Conservation (phyloP, 1,284 basidiomycete species). For the Stereum hirsutum region DNA sequence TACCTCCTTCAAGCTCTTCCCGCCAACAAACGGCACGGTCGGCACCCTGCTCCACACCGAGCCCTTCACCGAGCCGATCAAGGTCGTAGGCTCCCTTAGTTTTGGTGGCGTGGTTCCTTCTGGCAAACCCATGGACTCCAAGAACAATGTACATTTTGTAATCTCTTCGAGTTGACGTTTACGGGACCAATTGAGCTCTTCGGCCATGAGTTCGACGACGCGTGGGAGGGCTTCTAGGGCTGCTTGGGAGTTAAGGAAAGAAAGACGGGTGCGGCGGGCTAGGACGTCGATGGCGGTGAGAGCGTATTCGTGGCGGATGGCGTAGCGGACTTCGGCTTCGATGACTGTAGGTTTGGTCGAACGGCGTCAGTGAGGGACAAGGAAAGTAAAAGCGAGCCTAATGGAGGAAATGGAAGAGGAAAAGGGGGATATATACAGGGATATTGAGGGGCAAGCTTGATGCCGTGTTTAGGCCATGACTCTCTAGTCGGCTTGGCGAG, state of each 20-base stretch:
- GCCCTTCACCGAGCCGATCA: slow-evolving; percentile 28
- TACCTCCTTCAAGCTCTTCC: not conserved
- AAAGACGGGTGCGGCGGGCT: slow-evolving; percentile 83
- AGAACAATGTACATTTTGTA: slow-evolving; percentile 50
- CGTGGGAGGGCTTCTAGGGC: slow-evolving; percentile 80
- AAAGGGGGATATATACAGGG: slow-evolving; percentile 51
- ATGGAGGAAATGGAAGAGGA: not conserved
- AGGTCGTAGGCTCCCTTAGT: slow-evolving; percentile 22
- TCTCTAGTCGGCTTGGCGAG: slow-evolving; percentile 74
- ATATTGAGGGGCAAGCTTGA: slow-evolving; percentile 68
- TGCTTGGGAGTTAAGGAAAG: slow-evolving; percentile 89
- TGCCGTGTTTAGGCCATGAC: slow-evolving; percentile 82
- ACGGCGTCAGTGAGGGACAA: too few species aligned
- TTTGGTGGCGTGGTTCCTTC: slow-evolving; percentile 24
- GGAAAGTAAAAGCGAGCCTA: slow-evolving; percentile 2
- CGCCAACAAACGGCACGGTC: not conserved
- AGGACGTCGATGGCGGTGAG: slow-evolving; percentile 88
- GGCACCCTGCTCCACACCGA: slow-evolving; percentile 22
- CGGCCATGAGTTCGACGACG: slow-evolving; percentile 88
- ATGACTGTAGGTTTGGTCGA: slow-evolving; percentile 65
- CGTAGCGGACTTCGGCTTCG: slow-evolving; percentile 92
- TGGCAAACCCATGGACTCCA: slow-evolving; percentile 71
- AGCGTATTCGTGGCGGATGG: slow-evolving; percentile 87
- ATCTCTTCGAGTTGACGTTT: slow-evolving; percentile 53
- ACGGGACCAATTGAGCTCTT: slow-evolving; percentile 74